These are phyloP conservation scores for Sphaerosporella brunnea DNA, from an alignment of 495 filamentous ascomycete genomes.

Conservation along the genomic window DNA sequence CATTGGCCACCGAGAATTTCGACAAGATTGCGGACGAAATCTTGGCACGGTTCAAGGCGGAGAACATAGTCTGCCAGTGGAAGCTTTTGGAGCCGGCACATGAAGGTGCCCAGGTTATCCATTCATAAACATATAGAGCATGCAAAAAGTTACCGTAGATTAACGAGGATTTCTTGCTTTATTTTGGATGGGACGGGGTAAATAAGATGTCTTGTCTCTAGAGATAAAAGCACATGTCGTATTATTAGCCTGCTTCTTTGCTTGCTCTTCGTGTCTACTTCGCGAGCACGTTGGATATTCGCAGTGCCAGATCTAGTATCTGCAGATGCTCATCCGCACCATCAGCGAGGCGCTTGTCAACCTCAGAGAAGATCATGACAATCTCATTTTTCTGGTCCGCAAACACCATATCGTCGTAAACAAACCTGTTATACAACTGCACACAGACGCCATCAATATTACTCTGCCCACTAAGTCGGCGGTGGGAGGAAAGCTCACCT, in stretches of 20 bases:
- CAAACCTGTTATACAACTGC: constrained; percentile 64
- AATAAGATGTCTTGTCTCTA: neutral
- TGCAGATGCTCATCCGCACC: constrained; percentile 92
- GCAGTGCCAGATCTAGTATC: constrained; percentile 65
- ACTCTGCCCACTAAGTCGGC: neutral
- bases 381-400: constrained; percentile 84
- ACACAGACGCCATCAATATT: neutral
- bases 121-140: constrained; percentile 14
- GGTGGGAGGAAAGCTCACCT: constrained; percentile 34
- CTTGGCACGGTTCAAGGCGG: constrained; percentile 44
- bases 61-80: constrained; percentile 69
- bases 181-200: neutral
- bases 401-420: constrained; percentile 67
- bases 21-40: constrained; percentile 63
- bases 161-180: neutral
- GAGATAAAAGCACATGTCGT: neutral
- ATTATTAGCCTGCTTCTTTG: neutral
- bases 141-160: neutral
- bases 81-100: constrained; percentile 74
- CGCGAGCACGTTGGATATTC: constrained; percentile 58
- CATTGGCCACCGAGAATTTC: constrained; percentile 75
- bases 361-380: constrained; percentile 71
- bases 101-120: constrained; percentile 52
- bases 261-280: constrained; percentile 9
- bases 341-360: constrained; percentile 89